Conservation (phyloP, 1,284 basidiomycete species). For the Fistulinella staudtii region DNA sequence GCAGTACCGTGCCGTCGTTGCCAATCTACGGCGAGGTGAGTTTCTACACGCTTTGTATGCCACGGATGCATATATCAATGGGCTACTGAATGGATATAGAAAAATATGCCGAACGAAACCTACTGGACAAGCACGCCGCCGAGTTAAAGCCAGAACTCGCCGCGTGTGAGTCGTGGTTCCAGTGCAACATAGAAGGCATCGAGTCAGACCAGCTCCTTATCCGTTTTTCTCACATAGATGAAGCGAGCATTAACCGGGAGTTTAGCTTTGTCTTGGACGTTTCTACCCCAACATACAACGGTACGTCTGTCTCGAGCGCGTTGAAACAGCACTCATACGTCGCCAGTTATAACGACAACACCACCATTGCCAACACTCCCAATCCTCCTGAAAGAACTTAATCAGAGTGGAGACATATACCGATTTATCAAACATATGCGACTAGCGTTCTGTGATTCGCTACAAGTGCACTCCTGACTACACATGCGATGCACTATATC, state of each 20-base stretch:
- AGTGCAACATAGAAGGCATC: constrained; percentile 72
- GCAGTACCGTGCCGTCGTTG: constrained; percentile 55
- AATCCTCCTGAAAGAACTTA: constrained; percentile 60
- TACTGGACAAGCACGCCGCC: constrained; percentile 57
- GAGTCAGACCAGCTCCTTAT: constrained; percentile 69
- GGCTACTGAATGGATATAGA: constrained; percentile 41
- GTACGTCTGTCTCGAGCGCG: constrained; percentile 39
- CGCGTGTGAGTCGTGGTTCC: constrained; percentile 55
- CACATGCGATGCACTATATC: background rate
- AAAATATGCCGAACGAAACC: constrained; percentile 62
- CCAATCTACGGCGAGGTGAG: constrained; percentile 60
- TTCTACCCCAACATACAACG: constrained; percentile 57
- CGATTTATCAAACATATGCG: constrained; percentile 58
- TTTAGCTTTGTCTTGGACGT: constrained; percentile 77
- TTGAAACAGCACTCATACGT: background rate
- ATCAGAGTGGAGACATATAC: constrained; percentile 59
- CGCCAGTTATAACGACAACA: constrained; percentile 62
- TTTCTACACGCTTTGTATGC: background rate
- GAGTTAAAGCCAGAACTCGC: constrained; percentile 53
- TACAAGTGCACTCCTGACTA: constrained; percentile 10
- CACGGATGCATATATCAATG: background rate
- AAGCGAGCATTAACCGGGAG: constrained; percentile 54
- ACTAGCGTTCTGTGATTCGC: constrained; percentile 35
- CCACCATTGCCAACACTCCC: constrained; percentile 61
- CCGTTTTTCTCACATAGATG: constrained; percentile 67